These are phyloP conservation scores for Cucurbita pepo DNA, from an alignment of 306 rosid species.

Conservation along the genomic window DNA sequence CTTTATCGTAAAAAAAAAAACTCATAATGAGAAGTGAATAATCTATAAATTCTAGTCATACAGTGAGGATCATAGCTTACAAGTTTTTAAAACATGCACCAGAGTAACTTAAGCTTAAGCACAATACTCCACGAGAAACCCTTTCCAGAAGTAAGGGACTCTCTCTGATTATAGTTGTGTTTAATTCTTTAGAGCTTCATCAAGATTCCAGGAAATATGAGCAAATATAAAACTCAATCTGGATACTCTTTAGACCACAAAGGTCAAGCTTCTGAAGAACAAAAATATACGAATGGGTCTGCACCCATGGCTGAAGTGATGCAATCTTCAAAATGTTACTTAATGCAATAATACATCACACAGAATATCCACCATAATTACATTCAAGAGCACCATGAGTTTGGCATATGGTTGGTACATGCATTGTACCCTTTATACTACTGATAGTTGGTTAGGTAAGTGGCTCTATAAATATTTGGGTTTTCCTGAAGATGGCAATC, in stretches of 20 bases:
- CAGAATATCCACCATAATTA: not conserved
- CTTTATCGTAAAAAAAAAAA: not conserved
- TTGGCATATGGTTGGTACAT: not conserved
- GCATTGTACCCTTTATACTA: not conserved
- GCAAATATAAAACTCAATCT: not conserved
- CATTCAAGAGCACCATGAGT: not conserved
- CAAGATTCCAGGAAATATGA: not conserved
- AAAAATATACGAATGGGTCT: not conserved
- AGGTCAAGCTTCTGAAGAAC: not conserved
- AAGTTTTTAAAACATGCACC: not conserved
- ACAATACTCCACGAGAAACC: not conserved
- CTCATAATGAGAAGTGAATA: not conserved
- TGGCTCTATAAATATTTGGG: not conserved
- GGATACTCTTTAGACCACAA: not conserved
- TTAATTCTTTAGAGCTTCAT: not conserved
- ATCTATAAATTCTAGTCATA: not conserved
- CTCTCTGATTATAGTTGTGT: not conserved
- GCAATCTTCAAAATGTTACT: not conserved
- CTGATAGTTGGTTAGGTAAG: not conserved
- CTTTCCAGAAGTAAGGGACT: not conserved
- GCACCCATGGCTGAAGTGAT: not conserved
- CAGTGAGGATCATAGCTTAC: not conserved
- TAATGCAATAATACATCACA: not conserved
- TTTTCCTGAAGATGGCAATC: not conserved
- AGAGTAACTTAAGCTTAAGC: not conserved